These are phyloP conservation scores for Cinchona pubescens DNA, from an alignment of 257 asterid genomes.

Conservation along the genomic window DNA sequence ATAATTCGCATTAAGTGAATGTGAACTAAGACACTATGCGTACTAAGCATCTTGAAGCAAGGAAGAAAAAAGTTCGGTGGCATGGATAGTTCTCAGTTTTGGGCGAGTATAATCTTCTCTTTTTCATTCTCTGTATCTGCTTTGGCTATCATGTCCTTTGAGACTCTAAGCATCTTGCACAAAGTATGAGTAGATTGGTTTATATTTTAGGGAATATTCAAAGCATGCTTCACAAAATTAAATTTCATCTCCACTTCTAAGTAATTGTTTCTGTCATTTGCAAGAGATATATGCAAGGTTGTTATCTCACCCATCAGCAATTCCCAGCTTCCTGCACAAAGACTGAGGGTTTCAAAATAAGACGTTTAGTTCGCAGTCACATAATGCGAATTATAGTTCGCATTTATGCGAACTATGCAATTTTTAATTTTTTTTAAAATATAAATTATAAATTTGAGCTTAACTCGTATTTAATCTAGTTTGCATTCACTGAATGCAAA, in stretches of 20 bases:
- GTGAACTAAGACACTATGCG: too few relatives aligned
- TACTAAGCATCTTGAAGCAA: too few relatives aligned
- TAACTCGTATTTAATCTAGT: too few relatives aligned
- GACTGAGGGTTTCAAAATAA: too few relatives aligned
- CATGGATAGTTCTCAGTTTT: neutral
- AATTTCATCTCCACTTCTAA: too few relatives aligned
- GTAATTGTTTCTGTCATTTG: neutral
- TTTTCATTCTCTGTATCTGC: neutral
- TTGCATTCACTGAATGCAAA: too few relatives aligned
- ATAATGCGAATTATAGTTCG: too few relatives aligned
- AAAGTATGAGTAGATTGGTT: neutral
- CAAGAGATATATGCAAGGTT: neutral
- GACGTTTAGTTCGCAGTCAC: too few relatives aligned
- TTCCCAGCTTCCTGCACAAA: neutral
- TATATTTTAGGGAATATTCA: neutral
- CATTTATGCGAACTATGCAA: too few relatives aligned
- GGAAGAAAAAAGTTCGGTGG: neutral
- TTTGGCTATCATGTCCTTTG: neutral
- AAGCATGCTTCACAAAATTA: neutral
- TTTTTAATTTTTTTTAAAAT: too few relatives aligned
- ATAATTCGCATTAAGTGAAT: too few relatives aligned
- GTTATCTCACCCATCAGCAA: neutral
- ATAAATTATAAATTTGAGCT: too few relatives aligned
- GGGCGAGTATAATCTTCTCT: neutral
- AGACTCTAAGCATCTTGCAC: neutral